Evolutionary conservation across 192 early-diverging fungal species (phyloP).

Genomic region (Backusella liffmaniae): DNA sequence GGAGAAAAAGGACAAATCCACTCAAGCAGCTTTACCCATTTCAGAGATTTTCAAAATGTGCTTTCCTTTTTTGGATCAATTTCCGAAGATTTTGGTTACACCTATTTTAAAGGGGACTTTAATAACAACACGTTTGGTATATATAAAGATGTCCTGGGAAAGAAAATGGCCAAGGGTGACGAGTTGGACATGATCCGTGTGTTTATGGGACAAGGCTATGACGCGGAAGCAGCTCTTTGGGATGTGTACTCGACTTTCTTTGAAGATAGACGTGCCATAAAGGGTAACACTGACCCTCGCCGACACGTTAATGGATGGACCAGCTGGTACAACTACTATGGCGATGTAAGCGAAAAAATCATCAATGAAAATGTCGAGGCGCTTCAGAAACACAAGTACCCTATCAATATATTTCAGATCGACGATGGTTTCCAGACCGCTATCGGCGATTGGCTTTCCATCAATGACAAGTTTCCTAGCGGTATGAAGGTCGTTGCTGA

Average conservation of each 20-base stretch:
- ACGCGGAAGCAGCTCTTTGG: conserved; percentile 32
- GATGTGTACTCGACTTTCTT: conserved; percentile 31
- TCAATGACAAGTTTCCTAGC: conserved; percentile 44
- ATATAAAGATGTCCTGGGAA: conserved; percentile 45
- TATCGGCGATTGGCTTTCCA: conserved; percentile 50
- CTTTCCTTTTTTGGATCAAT: conserved; percentile 39
- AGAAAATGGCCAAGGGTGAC: conserved; percentile 16
- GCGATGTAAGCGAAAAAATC: conserved; percentile 43
- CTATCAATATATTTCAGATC: conserved; percentile 51
- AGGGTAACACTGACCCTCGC: conserved; percentile 21
- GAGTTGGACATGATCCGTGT: conserved; percentile 14
- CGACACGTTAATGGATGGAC: conserved; percentile 49
- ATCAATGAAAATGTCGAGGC: conserved; percentile 37
- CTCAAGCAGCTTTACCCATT: conserved; percentile 44
- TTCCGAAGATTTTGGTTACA: conserved; percentile 45
- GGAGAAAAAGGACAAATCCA: conserved; percentile 45
- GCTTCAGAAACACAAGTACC: conserved; percentile 31
- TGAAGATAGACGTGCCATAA: conserved; percentile 19
- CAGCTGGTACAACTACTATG: conserved; percentile 55
- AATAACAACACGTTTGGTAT: conserved; percentile 35
- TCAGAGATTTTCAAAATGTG: conserved; percentile 40
- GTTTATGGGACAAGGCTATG: conserved; percentile 24
- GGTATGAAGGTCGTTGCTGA: conserved; percentile 42
- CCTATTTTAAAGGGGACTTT: conserved; percentile 48
- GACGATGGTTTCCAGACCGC: conserved; percentile 50